Base-by-base conservation (phyloP, 163 green algal species). In the Chlamydomonas reinhardtii region DNA sequence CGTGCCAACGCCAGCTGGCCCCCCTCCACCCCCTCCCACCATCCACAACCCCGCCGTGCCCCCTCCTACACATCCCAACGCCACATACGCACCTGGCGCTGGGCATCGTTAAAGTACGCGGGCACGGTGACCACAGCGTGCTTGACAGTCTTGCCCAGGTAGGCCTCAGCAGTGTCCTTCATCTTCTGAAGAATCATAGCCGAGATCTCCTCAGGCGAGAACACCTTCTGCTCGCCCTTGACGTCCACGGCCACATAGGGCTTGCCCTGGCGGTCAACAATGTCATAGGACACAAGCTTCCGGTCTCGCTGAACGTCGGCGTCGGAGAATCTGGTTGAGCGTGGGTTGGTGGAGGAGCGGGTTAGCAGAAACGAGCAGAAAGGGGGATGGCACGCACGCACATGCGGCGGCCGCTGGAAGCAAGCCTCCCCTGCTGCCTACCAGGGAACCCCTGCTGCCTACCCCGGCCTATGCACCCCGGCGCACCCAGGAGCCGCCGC, bases 81-180 rank as follows among this genome's bases (percentile, higher is more conserved):
- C 48, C 48, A 19, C 11, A 17, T 14, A 56, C 48, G 48, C 48
- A 56, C 48, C 48, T 99, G 98, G 64, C 98, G 92, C 95, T 99
- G 98, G 2, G 97, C 96, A 89, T 99, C 98, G 85, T 99, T 99
- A 96, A 99, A 99, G 95, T 99, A 99, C 17, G 98, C 98, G 19
- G 98, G 98, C 61, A 99, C 98, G 61, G 98, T 99, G 29, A 99
- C 96, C 15, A 99, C 98, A 8, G 98, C 98, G 81, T 99, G 94
- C 93, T 98, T 98, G 4, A 99, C 96, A n/a, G 88, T 91, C 89
- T 98, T 96, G 90, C 96, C 96, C 75, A 99, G 94, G 93, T 94
- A 99, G 0, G 93, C 94, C 89, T 99, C 95, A 35, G 97, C 97
- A 1, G 94, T 96, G 81, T 99, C 96, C 89, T 95, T 96, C 96